These are phyloP conservation scores for Ustilago cynodontis DNA, from an alignment of 1,284 basidiomycete species.

Conservation along the genomic window DNA sequence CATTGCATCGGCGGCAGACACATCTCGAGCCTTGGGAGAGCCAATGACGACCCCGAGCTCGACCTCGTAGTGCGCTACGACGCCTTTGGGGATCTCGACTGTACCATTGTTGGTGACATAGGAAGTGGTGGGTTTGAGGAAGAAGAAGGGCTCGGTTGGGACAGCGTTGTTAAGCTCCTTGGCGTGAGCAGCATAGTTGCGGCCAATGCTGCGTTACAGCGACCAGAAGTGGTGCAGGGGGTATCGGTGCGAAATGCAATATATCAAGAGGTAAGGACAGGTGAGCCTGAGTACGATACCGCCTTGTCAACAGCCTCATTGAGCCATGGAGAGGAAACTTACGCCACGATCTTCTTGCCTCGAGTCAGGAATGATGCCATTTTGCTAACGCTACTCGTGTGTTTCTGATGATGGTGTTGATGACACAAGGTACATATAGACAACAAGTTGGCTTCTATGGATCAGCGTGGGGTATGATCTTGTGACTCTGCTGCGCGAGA, in stretches of 20 bases:
- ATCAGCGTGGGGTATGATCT: constrained; percentile 16
- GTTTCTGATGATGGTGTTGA: constrained; percentile 3
- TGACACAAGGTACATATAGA: not conserved
- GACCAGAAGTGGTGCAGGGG: not conserved
- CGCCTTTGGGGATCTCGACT: constrained; percentile 87
- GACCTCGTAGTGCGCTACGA: constrained; percentile 92
- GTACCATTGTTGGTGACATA: constrained; percentile 81
- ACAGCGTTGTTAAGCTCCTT: constrained; percentile 91
- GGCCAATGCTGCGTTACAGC: constrained; percentile 64
- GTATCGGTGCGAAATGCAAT: not conserved
- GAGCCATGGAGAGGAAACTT: constrained; percentile 12
- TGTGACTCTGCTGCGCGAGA: constrained; percentile 2
- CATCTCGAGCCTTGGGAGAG: constrained; percentile 80
- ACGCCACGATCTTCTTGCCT: constrained; percentile 57
- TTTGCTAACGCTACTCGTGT: not conserved
- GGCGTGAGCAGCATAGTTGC: constrained; percentile 79
- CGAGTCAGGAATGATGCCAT: constrained; percentile 46
- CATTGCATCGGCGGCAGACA: constrained; percentile 79
- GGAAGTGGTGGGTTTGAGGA: constrained; percentile 93
- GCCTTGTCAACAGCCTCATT: not conserved
- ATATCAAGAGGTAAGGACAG: not conserved
- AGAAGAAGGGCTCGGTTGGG: constrained; percentile 97
- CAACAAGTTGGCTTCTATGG: not conserved
- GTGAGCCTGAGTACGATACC: not conserved
- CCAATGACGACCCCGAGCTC: constrained; percentile 97